Percentiles rank a stretch among this genome's conserved stretches.
These are phyloP conservation scores for Sphagnurus paluster DNA, from an alignment of 1,284 basidiomycete genomes.

Conservation along the genomic window DNA sequence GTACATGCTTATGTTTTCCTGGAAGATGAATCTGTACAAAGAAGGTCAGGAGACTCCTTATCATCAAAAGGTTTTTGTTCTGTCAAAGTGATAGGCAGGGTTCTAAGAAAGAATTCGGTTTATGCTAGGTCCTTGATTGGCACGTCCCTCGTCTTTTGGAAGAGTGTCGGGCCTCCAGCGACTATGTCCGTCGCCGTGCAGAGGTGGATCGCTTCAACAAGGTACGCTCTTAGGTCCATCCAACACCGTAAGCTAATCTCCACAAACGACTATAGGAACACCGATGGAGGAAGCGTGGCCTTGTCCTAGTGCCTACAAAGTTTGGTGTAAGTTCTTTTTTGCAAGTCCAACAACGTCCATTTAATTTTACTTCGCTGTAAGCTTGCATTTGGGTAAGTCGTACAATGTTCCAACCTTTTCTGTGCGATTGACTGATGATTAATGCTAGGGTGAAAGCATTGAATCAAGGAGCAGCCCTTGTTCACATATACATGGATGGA, in stretches of 20 bases:
- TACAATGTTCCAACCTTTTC: background rate
- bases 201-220: slow-evolving; percentile 16
- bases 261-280: slow-evolving; percentile 8
- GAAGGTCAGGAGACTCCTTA: slow-evolving; percentile 19
- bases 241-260: background rate
- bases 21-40: slow-evolving; percentile 16
- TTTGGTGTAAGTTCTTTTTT: slow-evolving; percentile 13
- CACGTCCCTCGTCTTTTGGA: slow-evolving; percentile 16
- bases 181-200: slow-evolving; percentile 16
- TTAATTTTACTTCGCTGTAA: background rate
- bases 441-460: slow-evolving; percentile 5
- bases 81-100: background rate
- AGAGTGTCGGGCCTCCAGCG: slow-evolving; percentile 16
- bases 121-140: slow-evolving; percentile 16
- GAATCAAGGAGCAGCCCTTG: slow-evolving; percentile 17
- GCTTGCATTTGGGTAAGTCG: slow-evolving; percentile 16
- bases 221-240: background rate
- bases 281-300: slow-evolving; percentile 17
- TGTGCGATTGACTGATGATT: background rate
- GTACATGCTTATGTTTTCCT: background rate
- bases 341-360: background rate
- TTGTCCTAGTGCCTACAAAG: slow-evolving; percentile 15
- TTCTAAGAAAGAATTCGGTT: background rate
- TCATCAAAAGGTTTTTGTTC: slow-evolving; percentile 10
- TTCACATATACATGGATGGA: slow-evolving; percentile 18